These are phyloP conservation scores for Leccinum incarnatum DNA, from an alignment of 768 basidiomycete species.

Conservation along the genomic window DNA sequence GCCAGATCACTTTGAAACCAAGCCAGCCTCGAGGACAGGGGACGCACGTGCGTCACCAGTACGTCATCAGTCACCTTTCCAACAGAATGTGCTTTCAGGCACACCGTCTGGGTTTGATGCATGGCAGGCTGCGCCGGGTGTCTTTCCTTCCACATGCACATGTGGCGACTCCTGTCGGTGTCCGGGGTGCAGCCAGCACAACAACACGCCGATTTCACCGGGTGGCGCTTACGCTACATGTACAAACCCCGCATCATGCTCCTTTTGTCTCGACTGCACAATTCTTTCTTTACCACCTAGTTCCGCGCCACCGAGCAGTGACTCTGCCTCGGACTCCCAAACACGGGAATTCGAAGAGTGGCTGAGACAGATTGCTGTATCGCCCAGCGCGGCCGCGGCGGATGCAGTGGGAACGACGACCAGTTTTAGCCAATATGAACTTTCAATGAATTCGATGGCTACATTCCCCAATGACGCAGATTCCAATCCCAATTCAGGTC, in stretches of 20 bases:
- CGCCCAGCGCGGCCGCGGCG: constrained; percentile 12
- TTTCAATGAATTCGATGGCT: constrained; percentile 19
- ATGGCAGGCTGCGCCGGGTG: constrained; percentile 22
- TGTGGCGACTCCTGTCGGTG: constrained; percentile 66
- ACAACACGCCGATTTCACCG: constrained; percentile 35
- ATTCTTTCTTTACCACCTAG: constrained; percentile 49
- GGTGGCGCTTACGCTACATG: constrained; percentile 40
- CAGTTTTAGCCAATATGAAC: constrained; percentile 31
- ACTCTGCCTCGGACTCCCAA: constrained; percentile 43
- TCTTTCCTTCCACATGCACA: constrained; percentile 52
- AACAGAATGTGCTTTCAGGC: constrained; percentile 29
- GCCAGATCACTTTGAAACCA: constrained; percentile 32
- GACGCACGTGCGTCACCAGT: constrained; percentile 23
- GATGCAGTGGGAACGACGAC: constrained; percentile 20
- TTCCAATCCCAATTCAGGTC: constrained; percentile 8
- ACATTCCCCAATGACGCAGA: constrained; percentile 10
- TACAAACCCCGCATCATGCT: constrained; percentile 36
- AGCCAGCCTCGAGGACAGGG: constrained; percentile 6
- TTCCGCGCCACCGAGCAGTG: constrained; percentile 39
- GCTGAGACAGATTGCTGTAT: constrained; percentile 48
- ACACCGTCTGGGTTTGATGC: constrained; percentile 24
- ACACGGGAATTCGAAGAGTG: constrained; percentile 59
- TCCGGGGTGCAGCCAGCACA: constrained; percentile 62
- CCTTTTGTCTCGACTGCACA: constrained; percentile 62
- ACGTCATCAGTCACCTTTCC: constrained; percentile 22